Evolutionary conservation across 192 early-diverging fungal genomes (phyloP).

Genomic region (Coemansia reversa): DNA sequence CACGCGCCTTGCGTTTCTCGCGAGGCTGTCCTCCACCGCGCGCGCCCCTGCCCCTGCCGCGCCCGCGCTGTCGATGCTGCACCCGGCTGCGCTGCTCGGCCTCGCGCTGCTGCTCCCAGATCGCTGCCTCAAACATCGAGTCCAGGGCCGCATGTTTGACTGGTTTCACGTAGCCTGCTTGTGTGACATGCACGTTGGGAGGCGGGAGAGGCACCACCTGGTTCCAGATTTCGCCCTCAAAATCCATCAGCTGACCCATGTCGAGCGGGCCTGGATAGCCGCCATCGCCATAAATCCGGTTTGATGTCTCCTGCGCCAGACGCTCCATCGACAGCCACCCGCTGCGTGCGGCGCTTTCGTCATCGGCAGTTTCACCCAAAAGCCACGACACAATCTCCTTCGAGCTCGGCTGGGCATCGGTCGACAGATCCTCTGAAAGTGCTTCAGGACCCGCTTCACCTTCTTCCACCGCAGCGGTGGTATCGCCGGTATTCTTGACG

Average conservation of each 20-base stretch:
- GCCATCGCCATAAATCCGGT: slow-evolving; percentile 39
- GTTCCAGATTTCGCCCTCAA: slow-evolving; percentile 28
- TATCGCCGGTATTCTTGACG: slow-evolving; percentile 56
- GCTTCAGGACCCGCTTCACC: slow-evolving; percentile 10
- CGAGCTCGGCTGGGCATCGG: slow-evolving; percentile 75
- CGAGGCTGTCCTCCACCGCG: slow-evolving; percentile 21
- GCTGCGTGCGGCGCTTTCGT: slow-evolving; percentile 30
- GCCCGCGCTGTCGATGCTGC: slow-evolving; percentile 24
- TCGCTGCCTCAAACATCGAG: slow-evolving; percentile 23
- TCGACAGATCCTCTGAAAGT: slow-evolving; percentile 36
- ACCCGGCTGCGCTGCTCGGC: slow-evolving; percentile 17
- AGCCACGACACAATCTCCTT: slow-evolving; percentile 85
- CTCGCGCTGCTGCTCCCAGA: slow-evolving; percentile 30
- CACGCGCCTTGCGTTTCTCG: slow-evolving; percentile 49
- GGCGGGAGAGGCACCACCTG: slow-evolving; percentile 37
- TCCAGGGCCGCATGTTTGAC: slow-evolving; percentile 11
- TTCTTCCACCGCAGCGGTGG: slow-evolving; percentile 19
- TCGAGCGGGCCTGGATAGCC: slow-evolving; percentile 34
- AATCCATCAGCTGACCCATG: slow-evolving; percentile 3
- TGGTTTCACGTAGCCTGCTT: neutral
- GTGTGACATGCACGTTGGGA: slow-evolving; percentile 11
- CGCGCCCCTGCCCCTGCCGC: slow-evolving; percentile 33
- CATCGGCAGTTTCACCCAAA: slow-evolving; percentile 65
- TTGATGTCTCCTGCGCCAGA: slow-evolving; percentile 45
- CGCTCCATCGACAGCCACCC: slow-evolving; percentile 36